Conservation (phyloP, 192 early-diverging fungal genomes). For the Pilaira anomala region DNA sequence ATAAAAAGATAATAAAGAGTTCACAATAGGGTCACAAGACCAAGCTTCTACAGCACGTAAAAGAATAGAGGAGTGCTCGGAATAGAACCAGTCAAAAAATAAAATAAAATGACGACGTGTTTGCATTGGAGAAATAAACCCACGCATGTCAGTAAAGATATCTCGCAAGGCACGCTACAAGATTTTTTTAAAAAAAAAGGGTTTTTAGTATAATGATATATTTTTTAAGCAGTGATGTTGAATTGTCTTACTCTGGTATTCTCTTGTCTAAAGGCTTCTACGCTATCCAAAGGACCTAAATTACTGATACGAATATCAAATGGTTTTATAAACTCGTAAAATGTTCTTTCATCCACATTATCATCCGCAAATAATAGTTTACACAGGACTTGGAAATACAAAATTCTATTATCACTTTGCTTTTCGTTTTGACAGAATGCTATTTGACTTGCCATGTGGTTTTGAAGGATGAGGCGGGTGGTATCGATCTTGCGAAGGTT, state of each 20-base stretch:
- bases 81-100: constrained; percentile 88
- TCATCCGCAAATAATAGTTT: constrained; percentile 74
- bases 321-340: constrained; percentile 71
- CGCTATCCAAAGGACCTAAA: constrained; percentile 49
- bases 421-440: constrained; percentile 61
- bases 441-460: constrained; percentile 71
- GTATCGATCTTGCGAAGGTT: constrained; percentile 76
- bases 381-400: constrained; percentile 78
- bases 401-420: constrained; percentile 59
- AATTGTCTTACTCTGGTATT: constrained; percentile 44
- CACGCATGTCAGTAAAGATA: constrained; percentile 73
- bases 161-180: constrained; percentile 51
- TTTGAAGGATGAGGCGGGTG: constrained; percentile 60
- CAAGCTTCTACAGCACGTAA: constrained; percentile 67
- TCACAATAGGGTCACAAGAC: constrained; percentile 58
- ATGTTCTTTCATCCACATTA: constrained; percentile 47
- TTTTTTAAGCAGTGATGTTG: too few species aligned
- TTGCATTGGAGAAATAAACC: constrained; percentile 67
- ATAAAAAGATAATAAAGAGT: constrained; percentile 72
- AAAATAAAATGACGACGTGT: constrained; percentile 54
- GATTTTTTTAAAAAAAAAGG: not conserved
- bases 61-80: constrained; percentile 62
- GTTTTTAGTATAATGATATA: not conserved
- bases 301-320: constrained; percentile 56
- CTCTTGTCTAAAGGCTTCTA: constrained; percentile 52